Base-by-base conservation (phyloP, 192 early-diverging fungal species). In the Coemansia sp. region DNA sequence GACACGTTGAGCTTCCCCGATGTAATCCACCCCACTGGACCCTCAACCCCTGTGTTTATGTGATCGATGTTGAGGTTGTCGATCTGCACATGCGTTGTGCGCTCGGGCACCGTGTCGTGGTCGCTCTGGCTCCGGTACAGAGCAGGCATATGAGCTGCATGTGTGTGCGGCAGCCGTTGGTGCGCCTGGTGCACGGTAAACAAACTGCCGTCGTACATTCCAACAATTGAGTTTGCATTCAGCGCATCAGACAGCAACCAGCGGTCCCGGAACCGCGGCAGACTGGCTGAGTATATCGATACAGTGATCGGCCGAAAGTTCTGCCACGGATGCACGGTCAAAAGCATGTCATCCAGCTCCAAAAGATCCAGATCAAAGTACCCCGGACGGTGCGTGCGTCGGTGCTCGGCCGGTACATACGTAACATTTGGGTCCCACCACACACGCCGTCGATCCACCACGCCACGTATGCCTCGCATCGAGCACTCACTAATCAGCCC, bases 11-110 rank as follows among this genome's bases (percentile, higher is more conserved):
- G 83, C 6, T 84, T 88, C 3, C 95, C 95, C 3, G 85, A 83
- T n/a, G 89, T 93, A 63, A 98, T 93, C 96, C 96, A 98, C 11
- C 90, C 89, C 35, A 95, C 85, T 2, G 96, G 96, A 0, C 96
- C 96, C 32, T 85, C 84, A 9, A 90, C 85, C 14, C 92, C 92
- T 19, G 82, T 72, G 76, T 95, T 95, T 43, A 98, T 74, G 72
- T 96, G 94, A 65, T 93, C 91, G 21, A 97, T 94, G 56, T 88
- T 91, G 15, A 98, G 84, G 52, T 88, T 88, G 66, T 98, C 93
- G 12, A 98, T 86, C 70, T 92, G 90, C 32, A 94, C 77, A 45
- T 93, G 90, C 14, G 87, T 81, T 67, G 63, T 66, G 60, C 66
- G 75, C 14, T 50, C 62, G 4, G 50, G 14, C 12, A 5, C 17